phyloP scores from a whole-genome alignment of 345 rosid species.

The Cardamine resedifolia region DNA sequence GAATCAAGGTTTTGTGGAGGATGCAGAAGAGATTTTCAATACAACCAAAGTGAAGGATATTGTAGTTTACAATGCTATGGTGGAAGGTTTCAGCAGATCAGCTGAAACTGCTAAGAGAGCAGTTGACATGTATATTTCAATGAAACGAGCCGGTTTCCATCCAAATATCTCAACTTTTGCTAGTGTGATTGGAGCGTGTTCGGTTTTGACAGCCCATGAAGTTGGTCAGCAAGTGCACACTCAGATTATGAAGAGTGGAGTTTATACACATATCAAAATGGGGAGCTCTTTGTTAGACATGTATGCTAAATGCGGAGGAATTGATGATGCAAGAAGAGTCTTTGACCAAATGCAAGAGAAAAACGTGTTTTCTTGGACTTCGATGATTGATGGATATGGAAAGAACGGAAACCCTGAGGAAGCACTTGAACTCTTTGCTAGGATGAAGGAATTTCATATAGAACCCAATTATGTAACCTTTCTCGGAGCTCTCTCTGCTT shows the following conservation, averaged over 20 bases:
- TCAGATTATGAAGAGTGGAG: slow-evolving; percentile 62
- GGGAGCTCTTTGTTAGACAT: slow-evolving; percentile 91
- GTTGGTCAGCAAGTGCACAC: slow-evolving; percentile 72
- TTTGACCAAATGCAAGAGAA: slow-evolving; percentile 63
- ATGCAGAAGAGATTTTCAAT: slow-evolving; percentile 66
- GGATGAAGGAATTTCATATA: slow-evolving; percentile 49
- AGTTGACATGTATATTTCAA: slow-evolving; percentile 53
- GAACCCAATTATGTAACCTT: slow-evolving; percentile 80
- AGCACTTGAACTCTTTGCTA: slow-evolving; percentile 69
- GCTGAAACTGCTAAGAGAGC: slow-evolving; percentile 55
- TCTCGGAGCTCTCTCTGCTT: slow-evolving; percentile 83
- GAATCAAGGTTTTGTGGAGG: slow-evolving; percentile 55
- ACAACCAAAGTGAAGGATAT: slow-evolving; percentile 57
- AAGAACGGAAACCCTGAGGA: slow-evolving; percentile 70
- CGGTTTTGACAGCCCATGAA: slow-evolving; percentile 59
- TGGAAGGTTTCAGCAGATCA: slow-evolving; percentile 84
- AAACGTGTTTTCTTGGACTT: slow-evolving; percentile 92
- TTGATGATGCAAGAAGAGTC: slow-evolving; percentile 56
- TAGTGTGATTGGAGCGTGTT: slow-evolving; percentile 83
- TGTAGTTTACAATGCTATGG: slow-evolving; percentile 90
- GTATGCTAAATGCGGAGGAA: slow-evolving; percentile 85
- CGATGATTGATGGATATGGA: slow-evolving; percentile 96
- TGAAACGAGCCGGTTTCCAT: slow-evolving; percentile 60
- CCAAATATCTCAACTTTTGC: slow-evolving; percentile 78
- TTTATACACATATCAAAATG: slow-evolving; percentile 54